These are phyloP conservation scores for Pseudonectria foliicola DNA, from an alignment of 2,329 filamentous ascomycete genomes.

Conservation along the genomic window DNA sequence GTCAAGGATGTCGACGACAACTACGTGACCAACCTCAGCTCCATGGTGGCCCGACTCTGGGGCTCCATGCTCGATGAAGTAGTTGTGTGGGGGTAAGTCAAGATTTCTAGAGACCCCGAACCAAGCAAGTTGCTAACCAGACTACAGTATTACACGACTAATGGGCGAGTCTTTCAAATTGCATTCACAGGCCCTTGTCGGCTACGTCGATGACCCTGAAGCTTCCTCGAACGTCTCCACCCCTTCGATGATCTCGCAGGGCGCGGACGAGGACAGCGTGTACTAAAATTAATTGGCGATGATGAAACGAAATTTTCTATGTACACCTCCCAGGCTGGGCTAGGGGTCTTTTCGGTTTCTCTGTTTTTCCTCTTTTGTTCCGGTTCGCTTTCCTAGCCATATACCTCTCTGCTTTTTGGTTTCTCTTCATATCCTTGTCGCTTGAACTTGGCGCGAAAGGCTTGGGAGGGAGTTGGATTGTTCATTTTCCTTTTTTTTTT, in stretches of 20 bases:
- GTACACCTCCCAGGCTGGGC: constrained; percentile 18
- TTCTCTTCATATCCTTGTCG: constrained; percentile 25
- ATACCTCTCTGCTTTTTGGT: constrained; percentile 24
- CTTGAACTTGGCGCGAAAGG: constrained; percentile 16
- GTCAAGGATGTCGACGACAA: constrained; percentile 83
- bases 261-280: constrained; percentile 64
- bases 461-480: constrained; percentile 23
- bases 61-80: constrained; percentile 98
- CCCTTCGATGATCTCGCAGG: constrained; percentile 65
- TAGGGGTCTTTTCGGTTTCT: constrained; percentile 20
- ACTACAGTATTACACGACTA: constrained; percentile 72
- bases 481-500: constrained; percentile 19
- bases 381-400: constrained; percentile 18
- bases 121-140: constrained; percentile 12
- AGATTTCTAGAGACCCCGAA: too few relatives aligned
- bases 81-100: constrained; percentile 97
- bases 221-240: constrained; percentile 62
- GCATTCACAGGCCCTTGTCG: constrained; percentile 87
- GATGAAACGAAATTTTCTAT: constrained; percentile 47
- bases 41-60: constrained; percentile 92
- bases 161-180: constrained; percentile 98
- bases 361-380: constrained; percentile 14
- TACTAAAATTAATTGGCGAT: constrained; percentile 50
- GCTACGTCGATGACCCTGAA: constrained; percentile 82
- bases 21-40: constrained; percentile 79